Evolutionary conservation across 2,329 filamentous ascomycete genomes (phyloP), one percentile per base, ranked within the genome.

Genomic region (Alternaria consortialis): DNA sequence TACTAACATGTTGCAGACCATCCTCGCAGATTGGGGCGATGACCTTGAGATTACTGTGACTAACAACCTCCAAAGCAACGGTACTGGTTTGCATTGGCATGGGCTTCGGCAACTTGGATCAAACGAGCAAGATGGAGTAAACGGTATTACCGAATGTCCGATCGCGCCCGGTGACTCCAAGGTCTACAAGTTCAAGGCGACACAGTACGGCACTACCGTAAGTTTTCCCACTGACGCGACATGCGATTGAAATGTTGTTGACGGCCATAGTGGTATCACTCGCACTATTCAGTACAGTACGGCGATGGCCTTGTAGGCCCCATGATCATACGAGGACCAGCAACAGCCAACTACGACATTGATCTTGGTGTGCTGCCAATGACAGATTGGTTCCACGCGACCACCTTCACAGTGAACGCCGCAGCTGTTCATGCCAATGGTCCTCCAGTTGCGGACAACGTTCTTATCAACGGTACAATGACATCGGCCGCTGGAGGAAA

Each of bases 141-240:
- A 79, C 25, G 81, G 83, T 29, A 72, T 86, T 25, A 86, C 84
- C 11, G 88, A 92, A 74, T 93, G 90, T 64, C 89, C 90, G 2
- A 87, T 91, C 60, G 80, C 88, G 5, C 89, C 89, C 0, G 86
- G 86, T 2, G 64, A 65, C n/a, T 72, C 66, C 8, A 75, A 67
- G 34, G 64, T 71, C 4, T 79, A 77, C 56, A 72, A 62, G 8
- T 79, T 76, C 67, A 72, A 74, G 43, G 74, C 75, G 4, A 78
- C 74, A 2, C 75, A 79, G 51, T 77, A 75, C 37, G 76, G 76
- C 37, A 68, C 74, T n/a, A 74, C 76, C 13, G 69, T 72, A 59
- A 60, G 68, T 60, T 40, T 48, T 9, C 17, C 6, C 12, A 25
- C n/a, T 44, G 17, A 12, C 17, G 9, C 11, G 9, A 34, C 12